phyloP scores from a whole-genome alignment of 176 grass and related monocot genomes.

The Ensete ventricosum region DNA sequence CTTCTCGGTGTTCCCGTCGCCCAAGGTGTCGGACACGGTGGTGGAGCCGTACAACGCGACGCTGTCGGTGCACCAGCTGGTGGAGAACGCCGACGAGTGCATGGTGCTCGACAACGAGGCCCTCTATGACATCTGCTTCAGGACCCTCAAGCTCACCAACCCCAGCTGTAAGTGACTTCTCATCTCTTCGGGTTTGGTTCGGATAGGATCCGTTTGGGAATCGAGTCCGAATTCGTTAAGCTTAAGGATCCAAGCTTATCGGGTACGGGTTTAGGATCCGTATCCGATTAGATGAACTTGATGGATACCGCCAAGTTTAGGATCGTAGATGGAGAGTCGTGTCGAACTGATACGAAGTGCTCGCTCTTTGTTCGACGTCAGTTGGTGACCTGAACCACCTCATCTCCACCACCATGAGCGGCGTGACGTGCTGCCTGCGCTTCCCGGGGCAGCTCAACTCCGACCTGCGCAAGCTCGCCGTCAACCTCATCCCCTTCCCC shows the following conservation, averaged over 20 bases:
- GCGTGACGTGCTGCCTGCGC: neutral
- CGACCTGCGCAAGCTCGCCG: neutral
- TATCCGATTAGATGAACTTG: too few relatives aligned
- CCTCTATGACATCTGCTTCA: conserved; percentile 17
- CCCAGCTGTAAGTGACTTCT: conserved; percentile 5
- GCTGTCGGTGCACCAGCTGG: conserved; percentile 16
- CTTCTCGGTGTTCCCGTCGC: conserved; percentile 20
- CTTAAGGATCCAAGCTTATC: too few relatives aligned
- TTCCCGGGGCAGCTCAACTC: neutral
- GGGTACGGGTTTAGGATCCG: too few relatives aligned
- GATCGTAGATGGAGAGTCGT: too few relatives aligned
- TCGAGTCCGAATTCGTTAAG: too few relatives aligned
- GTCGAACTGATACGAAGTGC: neutral
- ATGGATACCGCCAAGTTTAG: too few relatives aligned
- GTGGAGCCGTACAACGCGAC: conserved; percentile 24
- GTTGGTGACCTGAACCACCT: neutral
- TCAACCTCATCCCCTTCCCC: neutral
- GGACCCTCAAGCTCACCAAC: conserved; percentile 19
- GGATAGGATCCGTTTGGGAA: too few relatives aligned
- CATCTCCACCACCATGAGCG: neutral
- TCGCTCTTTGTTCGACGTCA: neutral
- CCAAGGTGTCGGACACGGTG: conserved; percentile 19
- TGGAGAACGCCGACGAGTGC: conserved; percentile 22
- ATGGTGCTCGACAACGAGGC: conserved; percentile 21
- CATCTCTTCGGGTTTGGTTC: too few relatives aligned